Conservation (phyloP, 2,329 filamentous ascomycete species). For the Didymella glomerata region DNA sequence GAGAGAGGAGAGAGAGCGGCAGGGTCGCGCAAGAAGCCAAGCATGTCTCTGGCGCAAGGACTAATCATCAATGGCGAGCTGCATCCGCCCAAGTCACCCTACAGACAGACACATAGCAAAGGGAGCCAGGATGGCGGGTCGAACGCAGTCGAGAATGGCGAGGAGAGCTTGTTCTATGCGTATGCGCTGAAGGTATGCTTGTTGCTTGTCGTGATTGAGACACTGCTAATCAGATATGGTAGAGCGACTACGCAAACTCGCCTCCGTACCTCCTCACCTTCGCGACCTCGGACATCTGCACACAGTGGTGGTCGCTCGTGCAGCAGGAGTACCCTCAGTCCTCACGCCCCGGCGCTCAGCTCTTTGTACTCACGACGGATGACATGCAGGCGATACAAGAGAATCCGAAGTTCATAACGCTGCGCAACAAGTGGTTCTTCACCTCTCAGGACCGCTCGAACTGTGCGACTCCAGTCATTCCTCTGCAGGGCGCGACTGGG, state of each 20-base stretch:
- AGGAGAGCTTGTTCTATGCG: constrained; percentile 44
- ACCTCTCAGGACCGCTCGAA: constrained; percentile 37
- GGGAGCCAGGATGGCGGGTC: constrained; percentile 10
- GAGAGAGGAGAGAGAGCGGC: constrained; percentile 23
- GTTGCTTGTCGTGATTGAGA: constrained; percentile 4
- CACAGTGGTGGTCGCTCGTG: constrained; percentile 49
- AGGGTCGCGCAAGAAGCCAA: constrained; percentile 42
- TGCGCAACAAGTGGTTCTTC: constrained; percentile 49
- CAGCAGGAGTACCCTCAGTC: constrained; percentile 43
- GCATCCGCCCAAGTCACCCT: constrained; percentile 31
- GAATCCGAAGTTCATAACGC: constrained; percentile 38
- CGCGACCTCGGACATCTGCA: constrained; percentile 41
- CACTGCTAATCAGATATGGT: constrained; percentile 19
- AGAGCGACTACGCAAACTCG: constrained; percentile 45
- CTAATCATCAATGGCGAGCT: constrained; percentile 46
- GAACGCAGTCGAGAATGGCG: constrained; percentile 22
- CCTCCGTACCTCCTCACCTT: constrained; percentile 49
- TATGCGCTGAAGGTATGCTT: constrained; percentile 46
- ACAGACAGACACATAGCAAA: constrained; percentile 22
- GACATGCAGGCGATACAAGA: constrained; percentile 47
- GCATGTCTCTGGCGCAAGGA: constrained; percentile 48
- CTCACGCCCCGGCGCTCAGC: constrained; percentile 42
- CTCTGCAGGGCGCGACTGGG: constrained; percentile 42
- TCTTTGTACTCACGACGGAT: constrained; percentile 48
- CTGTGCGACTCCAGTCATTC: constrained; percentile 37